Conservation (phyloP, 2,329 filamentous ascomycete genomes). For the Aspergillus luchuensis region DNA sequence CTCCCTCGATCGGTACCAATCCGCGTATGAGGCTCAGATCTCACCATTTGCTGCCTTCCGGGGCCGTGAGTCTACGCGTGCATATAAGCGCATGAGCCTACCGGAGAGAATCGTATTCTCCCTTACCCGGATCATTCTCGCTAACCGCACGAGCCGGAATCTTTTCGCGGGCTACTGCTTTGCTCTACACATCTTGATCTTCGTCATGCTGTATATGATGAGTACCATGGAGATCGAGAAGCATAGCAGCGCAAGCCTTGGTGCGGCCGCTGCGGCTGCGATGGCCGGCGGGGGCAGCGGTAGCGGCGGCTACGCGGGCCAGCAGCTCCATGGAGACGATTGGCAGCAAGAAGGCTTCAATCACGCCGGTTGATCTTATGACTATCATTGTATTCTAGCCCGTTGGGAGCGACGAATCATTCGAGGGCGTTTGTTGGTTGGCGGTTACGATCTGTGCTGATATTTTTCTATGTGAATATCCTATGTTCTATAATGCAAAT, state of each 20-base stretch:
- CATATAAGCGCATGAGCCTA: conserved; percentile 89
- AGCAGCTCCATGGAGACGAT: conserved; percentile 50
- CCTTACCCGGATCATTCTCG: conserved; percentile 84
- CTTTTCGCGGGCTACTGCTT: conserved; percentile 91
- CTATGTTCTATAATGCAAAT: conserved; percentile 6
- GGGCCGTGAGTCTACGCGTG: conserved; percentile 86
- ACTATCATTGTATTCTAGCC: conserved; percentile 9
- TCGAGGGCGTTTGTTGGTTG: conserved; percentile 6
- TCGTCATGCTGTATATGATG: conserved; percentile 83
- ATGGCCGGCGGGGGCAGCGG: conserved; percentile 30
- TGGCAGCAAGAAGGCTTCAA: conserved; percentile 67
- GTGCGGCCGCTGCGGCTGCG: conserved; percentile 43
- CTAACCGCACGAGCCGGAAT: conserved; percentile 87
- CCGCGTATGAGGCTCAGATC: conserved; percentile 92
- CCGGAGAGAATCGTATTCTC: conserved; percentile 90
- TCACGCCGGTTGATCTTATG: conserved; percentile 23
- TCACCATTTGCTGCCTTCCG: conserved; percentile 95
- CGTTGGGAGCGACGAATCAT: background rate
- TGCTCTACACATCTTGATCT: conserved; percentile 82
- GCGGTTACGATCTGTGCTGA: conserved; percentile 1
- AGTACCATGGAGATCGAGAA: conserved; percentile 68
- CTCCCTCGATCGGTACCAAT: conserved; percentile 79
- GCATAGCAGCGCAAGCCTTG: conserved; percentile 59
- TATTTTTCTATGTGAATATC: conserved; percentile 6
- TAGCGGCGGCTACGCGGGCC: conserved; percentile 32